Evolutionary conservation across 768 basidiomycete genomes (phyloP).

Genomic region (Suillus variegatus): DNA sequence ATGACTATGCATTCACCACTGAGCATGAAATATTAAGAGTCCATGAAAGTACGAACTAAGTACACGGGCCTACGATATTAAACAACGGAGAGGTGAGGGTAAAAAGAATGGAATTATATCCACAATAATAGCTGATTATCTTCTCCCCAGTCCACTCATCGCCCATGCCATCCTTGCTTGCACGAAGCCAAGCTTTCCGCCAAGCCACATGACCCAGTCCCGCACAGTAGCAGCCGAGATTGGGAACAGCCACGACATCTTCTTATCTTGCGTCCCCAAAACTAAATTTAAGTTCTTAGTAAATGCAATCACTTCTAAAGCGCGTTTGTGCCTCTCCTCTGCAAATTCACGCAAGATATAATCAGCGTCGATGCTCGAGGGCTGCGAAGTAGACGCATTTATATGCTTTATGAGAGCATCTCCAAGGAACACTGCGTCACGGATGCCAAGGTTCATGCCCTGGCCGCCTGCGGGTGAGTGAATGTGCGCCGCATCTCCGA

Average conservation of each 20-base stretch:
- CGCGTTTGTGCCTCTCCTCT: conserved; percentile 33
- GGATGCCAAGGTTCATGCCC: conserved; percentile 55
- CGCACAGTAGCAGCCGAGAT: conserved; percentile 2
- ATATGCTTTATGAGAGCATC: conserved; percentile 36
- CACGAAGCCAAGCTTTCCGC: conserved; percentile 6
- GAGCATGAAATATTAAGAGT: too few relatives aligned
- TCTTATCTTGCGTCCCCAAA: conserved; percentile 9
- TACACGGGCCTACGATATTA: not conserved
- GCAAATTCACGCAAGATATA: conserved; percentile 26
- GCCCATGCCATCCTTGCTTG: conserved; percentile 1
- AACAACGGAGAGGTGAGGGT: not conserved
- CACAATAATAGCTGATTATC: not conserved
- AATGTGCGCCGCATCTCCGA: conserved; percentile 53
- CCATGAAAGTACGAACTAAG: too few relatives aligned
- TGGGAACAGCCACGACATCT: conserved; percentile 4
- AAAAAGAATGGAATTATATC: not conserved
- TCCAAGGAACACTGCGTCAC: conserved; percentile 49
- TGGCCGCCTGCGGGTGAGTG: conserved; percentile 55
- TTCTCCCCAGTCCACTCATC: conserved; percentile 10
- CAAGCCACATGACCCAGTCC: conserved; percentile 7
- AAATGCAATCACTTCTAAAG: conserved; percentile 37
- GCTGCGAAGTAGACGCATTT: conserved; percentile 4
- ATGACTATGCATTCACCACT: too few relatives aligned
- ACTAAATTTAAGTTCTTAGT: conserved; percentile 34
- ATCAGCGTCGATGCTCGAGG: conserved; percentile 23